phyloP scores from a whole-genome alignment of 2,329 filamentous ascomycete species.

The Boeremia exigua region DNA sequence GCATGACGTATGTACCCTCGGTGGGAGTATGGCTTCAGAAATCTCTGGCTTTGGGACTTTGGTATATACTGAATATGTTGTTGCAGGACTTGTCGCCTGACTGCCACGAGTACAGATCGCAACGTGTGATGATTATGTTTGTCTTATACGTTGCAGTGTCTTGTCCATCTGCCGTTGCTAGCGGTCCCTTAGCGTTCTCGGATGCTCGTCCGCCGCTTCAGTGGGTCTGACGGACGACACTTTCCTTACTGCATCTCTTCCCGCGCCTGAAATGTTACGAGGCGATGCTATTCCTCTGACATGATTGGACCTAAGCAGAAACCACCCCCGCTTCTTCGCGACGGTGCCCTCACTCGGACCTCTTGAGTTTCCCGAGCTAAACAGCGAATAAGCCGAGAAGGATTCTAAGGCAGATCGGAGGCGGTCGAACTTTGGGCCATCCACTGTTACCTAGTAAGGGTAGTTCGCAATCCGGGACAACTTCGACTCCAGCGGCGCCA shows the following conservation, averaged over 20 bases:
- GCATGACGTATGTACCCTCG: constrained; percentile 26
- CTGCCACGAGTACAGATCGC: background rate
- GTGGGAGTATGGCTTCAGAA: background rate
- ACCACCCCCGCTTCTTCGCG: background rate
- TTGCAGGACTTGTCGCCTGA: background rate
- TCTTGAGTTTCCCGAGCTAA: background rate
- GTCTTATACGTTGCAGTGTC: background rate
- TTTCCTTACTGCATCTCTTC: background rate
- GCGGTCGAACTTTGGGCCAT: constrained; percentile 5
- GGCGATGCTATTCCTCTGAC: background rate
- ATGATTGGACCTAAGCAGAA: background rate
- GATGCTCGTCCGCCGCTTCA: constrained; percentile 8
- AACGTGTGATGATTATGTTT: background rate
- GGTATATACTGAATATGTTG: background rate
- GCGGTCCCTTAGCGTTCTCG: constrained; percentile 2
- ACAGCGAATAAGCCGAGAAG: background rate
- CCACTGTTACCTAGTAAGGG: background rate
- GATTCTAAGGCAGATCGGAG: background rate
- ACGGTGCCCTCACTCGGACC: background rate
- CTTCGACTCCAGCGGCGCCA: too few species aligned
- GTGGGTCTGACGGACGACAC: background rate
- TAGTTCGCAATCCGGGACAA: too few species aligned
- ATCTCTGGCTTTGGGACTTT: background rate
- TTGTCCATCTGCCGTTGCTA: constrained; percentile 8
- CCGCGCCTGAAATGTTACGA: background rate